These are phyloP conservation scores for Zarea fungicola DNA, from an alignment of 2,329 filamentous ascomycete genomes.

Conservation along the genomic window DNA sequence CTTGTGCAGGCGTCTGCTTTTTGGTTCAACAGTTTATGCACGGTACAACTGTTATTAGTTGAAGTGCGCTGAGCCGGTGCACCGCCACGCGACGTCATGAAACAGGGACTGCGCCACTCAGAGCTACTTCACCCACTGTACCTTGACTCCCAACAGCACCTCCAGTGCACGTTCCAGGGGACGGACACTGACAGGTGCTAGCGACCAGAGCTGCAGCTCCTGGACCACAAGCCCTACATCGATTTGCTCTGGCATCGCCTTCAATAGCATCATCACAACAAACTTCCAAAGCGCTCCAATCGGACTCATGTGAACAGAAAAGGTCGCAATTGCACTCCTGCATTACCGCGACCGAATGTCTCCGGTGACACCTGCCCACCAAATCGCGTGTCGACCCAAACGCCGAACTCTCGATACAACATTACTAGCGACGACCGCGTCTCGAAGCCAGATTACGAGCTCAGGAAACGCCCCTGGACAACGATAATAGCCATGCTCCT, in stretches of 20 bases:
- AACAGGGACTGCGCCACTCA: no score
- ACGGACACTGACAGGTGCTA: neutral
- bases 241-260: neutral
- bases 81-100: no score
- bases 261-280: neutral
- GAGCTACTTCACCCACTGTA: neutral
- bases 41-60: no score
- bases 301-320: constrained; percentile 6
- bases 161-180: neutral
- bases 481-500: constrained; percentile 20
- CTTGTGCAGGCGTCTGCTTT: no score
- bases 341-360: constrained; percentile 1
- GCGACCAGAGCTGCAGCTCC: no score
- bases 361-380: neutral
- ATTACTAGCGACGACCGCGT: neutral
- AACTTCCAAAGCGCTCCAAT: neutral
- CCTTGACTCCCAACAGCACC: neutral
- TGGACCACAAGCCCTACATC: neutral
- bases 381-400: neutral
- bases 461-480: neutral
- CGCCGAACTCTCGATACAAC: neutral
- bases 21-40: no score
- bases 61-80: no score
- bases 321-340: neutral
- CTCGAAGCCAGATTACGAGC: neutral